phyloP scores from a whole-genome alignment of 495 filamentous ascomycete genomes.

The Immersiella caudata region DNA sequence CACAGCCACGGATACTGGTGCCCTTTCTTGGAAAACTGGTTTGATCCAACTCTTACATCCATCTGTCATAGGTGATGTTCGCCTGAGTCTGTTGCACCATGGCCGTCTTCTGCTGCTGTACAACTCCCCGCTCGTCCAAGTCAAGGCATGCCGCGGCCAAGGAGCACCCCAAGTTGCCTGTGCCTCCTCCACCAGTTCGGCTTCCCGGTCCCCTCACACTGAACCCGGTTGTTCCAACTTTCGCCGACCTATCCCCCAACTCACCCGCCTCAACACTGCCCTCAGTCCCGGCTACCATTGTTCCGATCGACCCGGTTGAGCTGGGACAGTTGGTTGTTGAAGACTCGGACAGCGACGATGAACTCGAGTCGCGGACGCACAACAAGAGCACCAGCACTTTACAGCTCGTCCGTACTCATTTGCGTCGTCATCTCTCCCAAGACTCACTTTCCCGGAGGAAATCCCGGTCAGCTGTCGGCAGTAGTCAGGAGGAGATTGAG shows the following conservation, averaged over 20 bases:
- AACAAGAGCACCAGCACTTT: constrained; percentile 42
- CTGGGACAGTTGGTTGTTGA: constrained; percentile 43
- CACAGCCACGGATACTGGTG: constrained; percentile 10
- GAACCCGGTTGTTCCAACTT: constrained; percentile 23
- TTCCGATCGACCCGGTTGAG: constrained; percentile 27
- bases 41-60: constrained; percentile 18
- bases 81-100: constrained; percentile 31
- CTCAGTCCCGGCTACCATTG: constrained; percentile 13
- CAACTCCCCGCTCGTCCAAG: constrained; percentile 36
- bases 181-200: constrained; percentile 30
- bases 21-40: constrained; percentile 24
- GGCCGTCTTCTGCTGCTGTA: constrained; percentile 47
- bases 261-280: constrained; percentile 22
- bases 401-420: constrained; percentile 41
- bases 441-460: constrained; percentile 44
- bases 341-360: constrained; percentile 47
- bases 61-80: neutral
- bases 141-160: constrained; percentile 27
- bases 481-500: constrained; percentile 51
- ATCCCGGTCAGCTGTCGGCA: constrained; percentile 45
- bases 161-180: constrained; percentile 25
- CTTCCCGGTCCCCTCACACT: constrained; percentile 30
- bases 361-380: constrained; percentile 26
- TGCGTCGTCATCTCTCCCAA: constrained; percentile 52
- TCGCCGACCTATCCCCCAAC: neutral